These are phyloP conservation scores for Hypoxylon fragiforme DNA, from an alignment of 495 filamentous ascomycete genomes.

Conservation along the genomic window DNA sequence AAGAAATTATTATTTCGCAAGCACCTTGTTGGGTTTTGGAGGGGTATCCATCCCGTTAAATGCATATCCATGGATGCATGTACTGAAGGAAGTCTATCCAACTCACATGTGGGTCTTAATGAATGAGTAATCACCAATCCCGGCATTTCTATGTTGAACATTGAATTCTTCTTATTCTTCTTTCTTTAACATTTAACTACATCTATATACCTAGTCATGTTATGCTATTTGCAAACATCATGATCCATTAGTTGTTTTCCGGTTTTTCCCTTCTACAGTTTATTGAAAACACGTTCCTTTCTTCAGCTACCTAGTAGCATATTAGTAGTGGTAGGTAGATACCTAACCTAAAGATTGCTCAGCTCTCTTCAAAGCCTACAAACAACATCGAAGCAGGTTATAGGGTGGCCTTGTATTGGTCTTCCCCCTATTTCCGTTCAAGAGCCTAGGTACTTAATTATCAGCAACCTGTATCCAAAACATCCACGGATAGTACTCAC, in stretches of 20 bases:
- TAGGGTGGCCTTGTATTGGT: no score
- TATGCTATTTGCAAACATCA: no score
- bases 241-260: no score
- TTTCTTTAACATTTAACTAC: no score
- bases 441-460: slow-evolving; percentile 18
- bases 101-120: background rate
- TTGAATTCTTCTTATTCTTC: no score
- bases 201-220: no score
- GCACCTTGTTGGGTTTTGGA: background rate
- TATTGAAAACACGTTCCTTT: no score
- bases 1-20: background rate
- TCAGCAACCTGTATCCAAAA: background rate
- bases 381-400: no score
- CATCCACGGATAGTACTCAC: slow-evolving; percentile 10
- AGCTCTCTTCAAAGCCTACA: no score
- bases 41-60: background rate
- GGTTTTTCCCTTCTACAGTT: no score
- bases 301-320: background rate
- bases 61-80: background rate
- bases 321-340: background rate
- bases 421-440: slow-evolving; percentile 18
- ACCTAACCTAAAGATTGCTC: no score
- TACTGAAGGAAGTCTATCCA: background rate
- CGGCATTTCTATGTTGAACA: no score
- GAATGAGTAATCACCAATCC: background rate